phyloP scores from a whole-genome alignment of 768 basidiomycete species.

The Filobasidium wieringae region DNA sequence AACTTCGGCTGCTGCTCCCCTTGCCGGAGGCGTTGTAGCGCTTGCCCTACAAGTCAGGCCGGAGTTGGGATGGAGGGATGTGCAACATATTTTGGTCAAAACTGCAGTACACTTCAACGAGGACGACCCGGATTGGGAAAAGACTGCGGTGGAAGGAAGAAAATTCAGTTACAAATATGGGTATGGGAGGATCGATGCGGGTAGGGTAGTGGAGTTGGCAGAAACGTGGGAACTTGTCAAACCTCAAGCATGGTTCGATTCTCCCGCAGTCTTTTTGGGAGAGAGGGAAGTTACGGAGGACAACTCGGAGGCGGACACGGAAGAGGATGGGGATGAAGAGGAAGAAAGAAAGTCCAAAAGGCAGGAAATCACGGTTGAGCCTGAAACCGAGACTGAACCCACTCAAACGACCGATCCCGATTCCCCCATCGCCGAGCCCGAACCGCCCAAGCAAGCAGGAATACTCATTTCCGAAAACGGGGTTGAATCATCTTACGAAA shows the following conservation, averaged over 20 bases:
- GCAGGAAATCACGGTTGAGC: conserved; percentile 2
- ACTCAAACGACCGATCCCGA: neutral
- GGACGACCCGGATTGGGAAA: conserved; percentile 89
- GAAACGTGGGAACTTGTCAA: conserved; percentile 76
- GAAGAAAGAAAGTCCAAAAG: neutral
- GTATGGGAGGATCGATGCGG: conserved; percentile 77
- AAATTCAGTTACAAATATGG: conserved; percentile 86
- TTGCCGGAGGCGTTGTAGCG: conserved; percentile 86
- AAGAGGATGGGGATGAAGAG: neutral
- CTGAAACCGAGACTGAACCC: conserved; percentile 1
- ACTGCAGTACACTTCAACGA: conserved; percentile 67
- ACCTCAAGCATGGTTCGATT: conserved; percentile 81
- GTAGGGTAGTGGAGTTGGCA: conserved; percentile 66
- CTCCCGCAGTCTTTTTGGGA: conserved; percentile 48
- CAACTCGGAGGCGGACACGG: neutral
- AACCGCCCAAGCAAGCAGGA: conserved; percentile 15
- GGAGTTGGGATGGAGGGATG: conserved; percentile 90
- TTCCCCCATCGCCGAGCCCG: neutral
- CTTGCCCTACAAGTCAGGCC: conserved; percentile 79
- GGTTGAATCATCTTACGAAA: conserved; percentile 51
- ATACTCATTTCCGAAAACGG: conserved; percentile 53
- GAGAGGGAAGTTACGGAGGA: conserved; percentile 3
- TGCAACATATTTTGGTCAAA: conserved; percentile 76
- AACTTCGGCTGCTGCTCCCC: conserved; percentile 94
- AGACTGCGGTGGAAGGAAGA: conserved; percentile 57